Conservation (phyloP, 352 stramenopile species). For the Globisporangium viniferum region DNA sequence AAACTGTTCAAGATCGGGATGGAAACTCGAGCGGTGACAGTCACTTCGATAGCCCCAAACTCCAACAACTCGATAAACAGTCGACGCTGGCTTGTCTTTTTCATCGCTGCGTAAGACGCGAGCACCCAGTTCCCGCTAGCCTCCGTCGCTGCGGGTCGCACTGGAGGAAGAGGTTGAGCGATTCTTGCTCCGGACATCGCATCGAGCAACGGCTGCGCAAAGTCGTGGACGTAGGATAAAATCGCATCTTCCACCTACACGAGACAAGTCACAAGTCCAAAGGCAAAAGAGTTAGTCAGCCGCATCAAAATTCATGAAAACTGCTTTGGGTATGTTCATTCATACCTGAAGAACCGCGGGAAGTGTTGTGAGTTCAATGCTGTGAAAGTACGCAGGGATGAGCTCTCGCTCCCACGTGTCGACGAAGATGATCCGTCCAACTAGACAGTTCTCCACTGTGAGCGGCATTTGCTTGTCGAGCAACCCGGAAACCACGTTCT, state of each 20-base stretch:
- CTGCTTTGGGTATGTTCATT: not conserved
- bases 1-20: constrained; percentile 81
- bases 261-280: not conserved
- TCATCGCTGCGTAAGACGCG: constrained; percentile 16
- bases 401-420: constrained; percentile 41
- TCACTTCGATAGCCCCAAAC: constrained; percentile 59
- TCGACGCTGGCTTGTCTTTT: constrained; percentile 43
- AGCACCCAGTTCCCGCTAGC: constrained; percentile 1
- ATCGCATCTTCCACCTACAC: constrained; percentile 58
- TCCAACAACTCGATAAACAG: constrained; percentile 61
- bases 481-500: constrained; percentile 26
- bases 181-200: constrained; percentile 15
- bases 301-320: not conserved
- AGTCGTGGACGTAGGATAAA: constrained; percentile 40
- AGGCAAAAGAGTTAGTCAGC: not conserved
- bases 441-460: constrained; percentile 26
- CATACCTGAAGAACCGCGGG: constrained; percentile 68
- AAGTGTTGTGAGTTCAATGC: constrained; percentile 51
- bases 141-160: not conserved
- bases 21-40: constrained; percentile 71
- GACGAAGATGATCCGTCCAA: constrained; percentile 51
- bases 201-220: constrained; percentile 43
- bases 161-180: not conserved
- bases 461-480: constrained; percentile 43
- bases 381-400: constrained; percentile 68